Conservation (phyloP, 208 protist species). For the Acanthamoeba sp. region DNA sequence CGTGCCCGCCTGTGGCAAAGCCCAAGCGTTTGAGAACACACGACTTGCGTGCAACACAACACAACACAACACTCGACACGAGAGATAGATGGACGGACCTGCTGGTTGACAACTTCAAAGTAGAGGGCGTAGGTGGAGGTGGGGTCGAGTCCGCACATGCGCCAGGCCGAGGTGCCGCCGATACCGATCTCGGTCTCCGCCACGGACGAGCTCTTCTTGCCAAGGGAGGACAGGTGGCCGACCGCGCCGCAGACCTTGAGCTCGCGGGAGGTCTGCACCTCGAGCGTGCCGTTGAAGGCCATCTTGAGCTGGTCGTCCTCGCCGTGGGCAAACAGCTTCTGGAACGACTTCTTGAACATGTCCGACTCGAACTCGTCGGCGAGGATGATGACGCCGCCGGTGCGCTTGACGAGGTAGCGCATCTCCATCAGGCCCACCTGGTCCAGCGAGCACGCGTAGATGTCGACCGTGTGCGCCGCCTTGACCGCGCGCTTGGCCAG, state of each 20-base stretch:
- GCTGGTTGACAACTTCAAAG: constrained; percentile 95
- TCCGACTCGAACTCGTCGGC: constrained; percentile 97
- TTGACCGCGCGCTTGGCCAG: constrained; percentile 95
- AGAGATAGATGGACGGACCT: constrained; percentile 4
- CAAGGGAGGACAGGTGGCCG: constrained; percentile 94
- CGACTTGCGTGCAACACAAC: no score
- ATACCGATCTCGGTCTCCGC: constrained; percentile 93
- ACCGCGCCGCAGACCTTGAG: constrained; percentile 95
- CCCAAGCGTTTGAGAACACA: neutral
- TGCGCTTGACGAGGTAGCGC: constrained; percentile 87
- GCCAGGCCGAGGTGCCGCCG: constrained; percentile 98
- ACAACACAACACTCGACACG: no score
- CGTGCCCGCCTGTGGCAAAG: neutral
- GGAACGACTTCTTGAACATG: constrained; percentile 95
- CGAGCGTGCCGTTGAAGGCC: constrained; percentile 96
- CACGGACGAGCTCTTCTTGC: constrained; percentile 94
- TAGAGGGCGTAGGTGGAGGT: constrained; percentile 96
- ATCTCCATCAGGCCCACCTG: constrained; percentile 98
- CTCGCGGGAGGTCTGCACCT: constrained; percentile 96
- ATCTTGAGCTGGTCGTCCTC: constrained; percentile 92
- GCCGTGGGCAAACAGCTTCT: constrained; percentile 90
- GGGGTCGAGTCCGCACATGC: constrained; percentile 95
- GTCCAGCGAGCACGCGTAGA: constrained; percentile 97
- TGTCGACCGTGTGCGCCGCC: constrained; percentile 96
- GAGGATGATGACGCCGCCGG: constrained; percentile 93